Evolutionary conservation across 768 basidiomycete species (phyloP), one percentile per base, ranked within the genome.

Genomic region (Phylloporus rhodoxanthus): DNA sequence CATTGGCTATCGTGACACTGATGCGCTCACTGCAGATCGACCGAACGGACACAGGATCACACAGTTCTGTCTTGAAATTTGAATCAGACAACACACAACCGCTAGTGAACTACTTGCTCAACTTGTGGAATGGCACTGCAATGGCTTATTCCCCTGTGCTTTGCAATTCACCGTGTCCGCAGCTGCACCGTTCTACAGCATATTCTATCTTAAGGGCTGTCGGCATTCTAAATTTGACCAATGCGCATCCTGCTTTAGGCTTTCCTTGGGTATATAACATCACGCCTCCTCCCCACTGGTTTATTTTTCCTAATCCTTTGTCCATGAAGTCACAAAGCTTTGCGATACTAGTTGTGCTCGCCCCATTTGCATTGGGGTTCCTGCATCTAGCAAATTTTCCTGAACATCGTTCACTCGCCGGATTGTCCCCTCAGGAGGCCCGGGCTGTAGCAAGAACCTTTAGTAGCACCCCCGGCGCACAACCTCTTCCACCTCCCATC

Each of bases 321-420:
- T 41, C 21, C 20, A 45, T 34, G 33, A 45, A 45, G 30, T 19
- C 45, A 5, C 61, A 51, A 50, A 45, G 20, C 19, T 20, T 58
- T 29, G 39, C 19, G 9, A 20, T 41, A 9, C 7, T 55, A 3
- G 29, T 33, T 19, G 38, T 32, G 5, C 47, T 61, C 25, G 9
- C 50, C 34, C 38, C 61, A 29, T 42, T 9, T 20, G 28, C 38
- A 10, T 13, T 46, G 8, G 61, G 56, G 1, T 58, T 57, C 34
- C 43, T 53, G 8, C 47, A 51, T 37, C 43, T 63, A 10, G 43
- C 19, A 25, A 34, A 50, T 37, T 63, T 62, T 17, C 58, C 54
- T 0, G 51, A 53, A 23, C 21, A 63, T 38, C 61, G 55, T 44
- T 63, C 61, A 1, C 56, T 62, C n/a, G 51, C 46, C 0, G 61